phyloP scores from a whole-genome alignment of 1,284 basidiomycete species.

The Trichosporon faecale region DNA sequence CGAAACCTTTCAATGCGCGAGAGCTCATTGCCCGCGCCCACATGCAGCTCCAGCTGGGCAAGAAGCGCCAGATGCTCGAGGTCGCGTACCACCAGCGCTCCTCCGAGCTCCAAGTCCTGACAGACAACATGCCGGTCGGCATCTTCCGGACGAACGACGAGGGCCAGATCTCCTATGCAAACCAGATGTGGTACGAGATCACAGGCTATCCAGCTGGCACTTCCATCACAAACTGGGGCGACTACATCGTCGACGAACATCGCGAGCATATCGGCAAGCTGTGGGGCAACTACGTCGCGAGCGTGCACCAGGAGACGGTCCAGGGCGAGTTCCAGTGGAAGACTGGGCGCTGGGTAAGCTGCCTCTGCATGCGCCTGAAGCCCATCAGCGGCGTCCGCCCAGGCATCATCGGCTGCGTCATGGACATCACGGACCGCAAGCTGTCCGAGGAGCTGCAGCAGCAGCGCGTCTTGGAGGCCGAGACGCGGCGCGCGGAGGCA shows the following conservation, averaged over 20 bases:
- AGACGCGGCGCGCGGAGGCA: conserved; percentile 40
- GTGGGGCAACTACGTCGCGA: conserved; percentile 27
- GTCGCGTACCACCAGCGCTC: conserved; percentile 40
- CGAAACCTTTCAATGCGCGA: conserved; percentile 44
- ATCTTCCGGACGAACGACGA: conserved; percentile 38
- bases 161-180: conserved; percentile 34
- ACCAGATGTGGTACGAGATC: conserved; percentile 37
- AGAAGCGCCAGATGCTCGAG: conserved; percentile 38
- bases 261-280: conserved; percentile 22
- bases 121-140: conserved; percentile 36
- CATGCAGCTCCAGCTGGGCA: conserved; percentile 43
- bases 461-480: conserved; percentile 38
- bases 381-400: conserved; percentile 25
- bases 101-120: conserved; percentile 40
- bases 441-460: conserved; percentile 39
- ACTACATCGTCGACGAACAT: conserved; percentile 23
- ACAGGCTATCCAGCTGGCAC: conserved; percentile 27
- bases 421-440: conserved; percentile 47
- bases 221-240: conserved; percentile 29
- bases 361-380: conserved; percentile 38
- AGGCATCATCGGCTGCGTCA: conserved; percentile 27
- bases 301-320: conserved; percentile 1
- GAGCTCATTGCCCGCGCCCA: conserved; percentile 52
- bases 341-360: conserved; percentile 35
- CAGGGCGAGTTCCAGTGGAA: conserved; percentile 34